Conservation (phyloP, 192 early-diverging fungal genomes). For the Backusella tuberculispora region DNA sequence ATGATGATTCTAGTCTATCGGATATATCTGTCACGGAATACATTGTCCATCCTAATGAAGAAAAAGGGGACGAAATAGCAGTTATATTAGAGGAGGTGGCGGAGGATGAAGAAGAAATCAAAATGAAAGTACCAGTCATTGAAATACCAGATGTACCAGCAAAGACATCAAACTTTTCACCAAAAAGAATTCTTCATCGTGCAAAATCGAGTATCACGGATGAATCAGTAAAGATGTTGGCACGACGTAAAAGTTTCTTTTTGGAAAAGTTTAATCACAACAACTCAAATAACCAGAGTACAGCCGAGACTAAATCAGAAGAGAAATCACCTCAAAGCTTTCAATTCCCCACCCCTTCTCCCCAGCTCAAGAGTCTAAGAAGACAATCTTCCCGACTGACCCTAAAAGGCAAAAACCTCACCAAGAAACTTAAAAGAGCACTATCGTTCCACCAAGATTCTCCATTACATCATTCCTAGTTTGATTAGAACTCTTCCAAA, state of each 20-base stretch:
- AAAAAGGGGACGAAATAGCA: not conserved
- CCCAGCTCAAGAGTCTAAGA: conserved; percentile 17
- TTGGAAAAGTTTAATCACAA: conserved; percentile 7
- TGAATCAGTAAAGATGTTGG: conserved; percentile 3
- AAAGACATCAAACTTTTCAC: not conserved
- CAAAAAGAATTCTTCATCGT: conserved; percentile 15
- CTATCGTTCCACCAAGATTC: conserved; percentile 21
- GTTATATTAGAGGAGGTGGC: not conserved
- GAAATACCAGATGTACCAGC: not conserved
- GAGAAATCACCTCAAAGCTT: not conserved
- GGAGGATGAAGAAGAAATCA: not conserved
- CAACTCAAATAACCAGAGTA: not conserved
- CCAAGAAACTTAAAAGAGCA: conserved; percentile 7
- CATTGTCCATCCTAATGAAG: conserved; percentile 8
- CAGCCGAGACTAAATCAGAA: not conserved
- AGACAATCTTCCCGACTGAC: conserved; percentile 19
- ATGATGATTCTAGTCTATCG: conserved; percentile 3
- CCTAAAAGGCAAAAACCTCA: conserved; percentile 3
- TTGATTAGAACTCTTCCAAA: not conserved
- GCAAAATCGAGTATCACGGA: conserved; percentile 19
- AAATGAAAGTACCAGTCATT: not conserved
- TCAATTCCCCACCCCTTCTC: not conserved
- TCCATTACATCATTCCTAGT: not conserved
- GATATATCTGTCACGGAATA: conserved; percentile 12
- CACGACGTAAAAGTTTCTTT: not conserved